phyloP scores from a whole-genome alignment of 495 filamentous ascomycete genomes.

The Aspergillus bridgeri region DNA sequence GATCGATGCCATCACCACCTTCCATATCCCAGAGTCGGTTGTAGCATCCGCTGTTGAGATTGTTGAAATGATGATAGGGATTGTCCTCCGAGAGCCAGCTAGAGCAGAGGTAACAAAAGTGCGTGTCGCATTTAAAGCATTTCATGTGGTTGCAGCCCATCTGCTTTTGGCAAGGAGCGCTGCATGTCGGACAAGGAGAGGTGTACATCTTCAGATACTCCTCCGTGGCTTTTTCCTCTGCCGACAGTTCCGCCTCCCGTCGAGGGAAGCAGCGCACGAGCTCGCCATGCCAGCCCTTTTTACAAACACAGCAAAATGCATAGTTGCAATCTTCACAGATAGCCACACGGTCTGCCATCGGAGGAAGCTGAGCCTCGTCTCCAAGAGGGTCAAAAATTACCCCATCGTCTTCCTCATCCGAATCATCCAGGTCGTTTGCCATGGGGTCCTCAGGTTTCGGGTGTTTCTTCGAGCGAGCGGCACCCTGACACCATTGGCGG shows the following conservation, averaged over 20 bases:
- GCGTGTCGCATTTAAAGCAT: slow-evolving; percentile 82
- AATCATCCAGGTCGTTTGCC: slow-evolving; percentile 48
- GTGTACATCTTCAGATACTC: slow-evolving; percentile 79
- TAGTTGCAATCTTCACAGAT: slow-evolving; percentile 89
- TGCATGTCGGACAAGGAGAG: slow-evolving; percentile 86
- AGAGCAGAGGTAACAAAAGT: slow-evolving; percentile 95
- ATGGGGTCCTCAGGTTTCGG: slow-evolving; percentile 57
- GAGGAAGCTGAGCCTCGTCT: slow-evolving; percentile 37
- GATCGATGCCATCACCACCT: slow-evolving; percentile 65
- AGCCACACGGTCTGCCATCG: slow-evolving; percentile 60
- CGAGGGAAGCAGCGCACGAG: slow-evolving; percentile 61
- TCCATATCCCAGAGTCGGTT: slow-evolving; percentile 89
- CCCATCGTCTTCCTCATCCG: slow-evolving; percentile 38
- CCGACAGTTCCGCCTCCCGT: slow-evolving; percentile 61
- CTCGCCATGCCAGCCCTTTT: slow-evolving; percentile 86
- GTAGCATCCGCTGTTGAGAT: slow-evolving; percentile 61
- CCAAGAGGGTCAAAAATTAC: slow-evolving; percentile 32
- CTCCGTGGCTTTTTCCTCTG: slow-evolving; percentile 78
- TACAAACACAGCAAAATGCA: slow-evolving; percentile 79
- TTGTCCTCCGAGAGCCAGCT: slow-evolving; percentile 76
- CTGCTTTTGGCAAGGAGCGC: slow-evolving; percentile 79
- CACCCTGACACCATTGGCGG: slow-evolving; percentile 87
- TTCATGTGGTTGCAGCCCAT: slow-evolving; percentile 98
- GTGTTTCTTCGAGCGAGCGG: slow-evolving; percentile 77
- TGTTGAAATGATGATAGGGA: slow-evolving; percentile 88